A percentile compares a stretch with the other conserved stretches of the same genome.
Conservation (phyloP, 179 eudicot genomes). For the Patellifolia procumbens region DNA sequence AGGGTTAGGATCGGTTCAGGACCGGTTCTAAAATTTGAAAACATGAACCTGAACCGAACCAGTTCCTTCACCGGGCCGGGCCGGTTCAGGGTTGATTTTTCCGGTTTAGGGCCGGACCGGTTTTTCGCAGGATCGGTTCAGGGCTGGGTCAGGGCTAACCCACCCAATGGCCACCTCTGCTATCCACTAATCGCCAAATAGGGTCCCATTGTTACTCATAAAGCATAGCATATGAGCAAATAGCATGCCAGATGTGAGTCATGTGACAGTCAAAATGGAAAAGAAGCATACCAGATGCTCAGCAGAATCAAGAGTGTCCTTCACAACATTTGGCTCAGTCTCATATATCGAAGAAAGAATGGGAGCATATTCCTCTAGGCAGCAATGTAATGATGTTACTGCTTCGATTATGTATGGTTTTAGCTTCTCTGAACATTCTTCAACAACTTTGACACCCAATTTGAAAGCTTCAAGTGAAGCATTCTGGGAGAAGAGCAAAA, state of each 20-base stretch:
- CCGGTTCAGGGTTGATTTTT: too few species aligned
- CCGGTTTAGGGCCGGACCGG: too few species aligned
- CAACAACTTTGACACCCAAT: slow-evolving; percentile 59
- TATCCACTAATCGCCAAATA: too few species aligned
- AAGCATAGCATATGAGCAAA: slow-evolving; percentile 11
- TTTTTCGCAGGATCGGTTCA: too few species aligned
- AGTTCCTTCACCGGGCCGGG: too few species aligned
- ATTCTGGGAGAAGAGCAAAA: slow-evolving; percentile 37
- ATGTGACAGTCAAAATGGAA: too few species aligned
- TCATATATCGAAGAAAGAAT: slow-evolving; percentile 52
- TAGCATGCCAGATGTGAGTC: background rate
- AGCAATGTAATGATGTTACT: slow-evolving; percentile 34
- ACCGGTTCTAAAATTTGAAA: too few species aligned
- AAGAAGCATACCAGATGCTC: slow-evolving; percentile 26
- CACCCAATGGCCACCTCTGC: too few species aligned
- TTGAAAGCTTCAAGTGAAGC: slow-evolving; percentile 52
- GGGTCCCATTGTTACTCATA: background rate
- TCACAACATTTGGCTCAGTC: slow-evolving; percentile 33
- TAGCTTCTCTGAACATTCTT: slow-evolving; percentile 53
- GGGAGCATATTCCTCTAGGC: slow-evolving; percentile 60
- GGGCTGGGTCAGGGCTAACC: too few species aligned
- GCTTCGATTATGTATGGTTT: slow-evolving; percentile 48
- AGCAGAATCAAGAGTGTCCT: slow-evolving; percentile 36
- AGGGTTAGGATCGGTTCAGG: too few species aligned
- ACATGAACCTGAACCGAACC: too few species aligned